Evolutionary conservation across 2,329 filamentous ascomycete genomes (phyloP), one percentile per base, ranked within the genome.

Genomic region (Blastomyces silverae): DNA sequence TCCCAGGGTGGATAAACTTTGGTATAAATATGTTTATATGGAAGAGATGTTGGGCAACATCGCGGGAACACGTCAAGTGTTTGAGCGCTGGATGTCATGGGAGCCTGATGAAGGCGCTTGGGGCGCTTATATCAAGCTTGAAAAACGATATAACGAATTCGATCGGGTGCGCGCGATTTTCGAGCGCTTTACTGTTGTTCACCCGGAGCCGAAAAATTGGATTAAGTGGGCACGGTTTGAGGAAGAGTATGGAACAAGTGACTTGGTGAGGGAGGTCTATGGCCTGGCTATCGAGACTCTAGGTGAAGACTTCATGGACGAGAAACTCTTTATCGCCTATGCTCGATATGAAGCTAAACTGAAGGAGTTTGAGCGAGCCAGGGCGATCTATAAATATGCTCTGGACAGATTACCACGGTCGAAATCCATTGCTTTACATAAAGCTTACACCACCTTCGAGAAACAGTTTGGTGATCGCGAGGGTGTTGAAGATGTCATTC

Each of bases 11-110:
- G 92, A 97, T 76, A 97, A 97, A 82, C 81, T 99, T 44, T 99
- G 94, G 94, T 99, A 96, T 82, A 97, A 97, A 77, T 99, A 97
- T 81, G 91, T 96, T 34, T 96, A 96, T 76, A 95, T 96, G 89
- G 93, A 97, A 80, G 94, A 99, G 83, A 97, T 93, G 79, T 84
- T 99, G 64, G 92, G 92, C 7, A 97, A 99, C 72, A 88, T 99
- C 60, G 87, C 92, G 2, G 94, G 93, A 46, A 95, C 92, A 2
- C 83, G 94, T 65, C 91, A 96, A 71, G 91, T 97, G 0, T 99
- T 97, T 75, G 94, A 99, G 79, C 84, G 94, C 57, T 99, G 94
- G 94, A 93, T 99, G 89, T 88, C 90, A 67, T 99, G 94, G 94
- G 91, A 96, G 75, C 94, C 94, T 0, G 92, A 97, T 70, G 93